Base-by-base conservation (phyloP, 495 filamentous ascomycete genomes). In the Xylaria curta region DNA sequence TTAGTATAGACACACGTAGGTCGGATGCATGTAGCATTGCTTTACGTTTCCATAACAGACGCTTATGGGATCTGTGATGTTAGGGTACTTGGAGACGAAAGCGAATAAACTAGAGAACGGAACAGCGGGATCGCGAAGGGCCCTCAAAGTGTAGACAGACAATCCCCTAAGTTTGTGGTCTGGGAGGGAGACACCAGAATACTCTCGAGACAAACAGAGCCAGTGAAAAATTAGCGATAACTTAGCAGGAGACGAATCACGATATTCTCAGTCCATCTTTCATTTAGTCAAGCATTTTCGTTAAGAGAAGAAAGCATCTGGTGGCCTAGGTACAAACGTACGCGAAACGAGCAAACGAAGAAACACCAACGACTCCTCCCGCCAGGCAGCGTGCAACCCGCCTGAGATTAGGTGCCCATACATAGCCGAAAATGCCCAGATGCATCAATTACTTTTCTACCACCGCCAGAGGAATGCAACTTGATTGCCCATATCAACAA, bases 401-500 rank as follows among this genome's bases (percentile, higher is more conserved):
- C 77, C 73, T 71, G 74, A 62, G 66, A 79, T 79, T 77, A 77
- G 75, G 70, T 76, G 73, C 73, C 76, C 72, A 75, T 74, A 65
- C 73, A 74, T 72, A 72, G 75, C 77, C 75, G 72, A 70, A 77
- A 72, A 76, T 77, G 73, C 73, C 72, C 75, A 60, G 73, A 78
- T 78, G 77, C 77, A 72, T 77, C 69, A 60, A 71, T 71, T 71
- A 75, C 66, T 76, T 77, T 78, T 72, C 62, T 65, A 70, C 73
- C 70, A 66, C 44, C 70, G 69, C 68, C 68, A 40, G 58, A 65
- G 56, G 36, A 73, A 69, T 71, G 72, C 77, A 49, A 70, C 24
- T 54, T 54, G 49, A 28, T 63, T 53, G 72, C 60, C 61, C 75
- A 74, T 72, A 72, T 63, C 53, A 69, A 67, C 65, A 71, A 71